Evolutionary conservation across 2,329 filamentous ascomycete species (phyloP).

Genomic region (Tolypocladium guangdongense): DNA sequence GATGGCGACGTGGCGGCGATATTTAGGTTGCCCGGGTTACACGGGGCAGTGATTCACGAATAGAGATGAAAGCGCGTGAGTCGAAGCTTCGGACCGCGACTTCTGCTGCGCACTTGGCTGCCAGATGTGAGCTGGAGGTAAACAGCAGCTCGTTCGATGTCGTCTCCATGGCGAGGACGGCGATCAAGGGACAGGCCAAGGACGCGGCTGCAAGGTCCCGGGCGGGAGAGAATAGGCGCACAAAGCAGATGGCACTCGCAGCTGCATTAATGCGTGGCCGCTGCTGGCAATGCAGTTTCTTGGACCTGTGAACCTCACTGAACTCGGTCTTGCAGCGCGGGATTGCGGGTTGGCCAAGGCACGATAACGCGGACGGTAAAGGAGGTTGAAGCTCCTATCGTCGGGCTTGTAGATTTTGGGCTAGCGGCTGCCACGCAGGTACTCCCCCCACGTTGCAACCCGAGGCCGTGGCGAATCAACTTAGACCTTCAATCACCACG

Average conservation of each 20-base stretch:
- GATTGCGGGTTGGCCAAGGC: too few species aligned
- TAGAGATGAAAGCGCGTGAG: background rate
- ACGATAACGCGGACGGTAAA: too few species aligned
- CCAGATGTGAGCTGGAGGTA: background rate
- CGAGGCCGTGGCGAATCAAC: background rate
- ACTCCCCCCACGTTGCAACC: background rate
- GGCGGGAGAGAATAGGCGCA: background rate
- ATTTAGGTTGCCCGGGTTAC: background rate
- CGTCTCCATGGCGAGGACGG: background rate
- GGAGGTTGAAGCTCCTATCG: too few species aligned
- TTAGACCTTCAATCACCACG: slow-evolving; percentile 1
- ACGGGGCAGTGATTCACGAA: background rate
- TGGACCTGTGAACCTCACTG: background rate
- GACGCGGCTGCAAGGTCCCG: background rate
- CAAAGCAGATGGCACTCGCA: background rate
- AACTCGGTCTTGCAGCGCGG: background rate
- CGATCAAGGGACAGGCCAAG: background rate
- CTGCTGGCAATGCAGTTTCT: too few species aligned
- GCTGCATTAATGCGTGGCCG: too few species aligned
- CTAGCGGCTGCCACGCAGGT: background rate
- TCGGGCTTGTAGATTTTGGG: background rate
- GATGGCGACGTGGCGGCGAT: background rate
- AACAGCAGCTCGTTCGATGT: background rate
- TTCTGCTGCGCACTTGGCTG: background rate
- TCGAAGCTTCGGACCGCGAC: background rate